These are phyloP conservation scores for Fusarium camptoceras DNA, from an alignment of 2,329 filamentous ascomycete species.

Conservation along the genomic window DNA sequence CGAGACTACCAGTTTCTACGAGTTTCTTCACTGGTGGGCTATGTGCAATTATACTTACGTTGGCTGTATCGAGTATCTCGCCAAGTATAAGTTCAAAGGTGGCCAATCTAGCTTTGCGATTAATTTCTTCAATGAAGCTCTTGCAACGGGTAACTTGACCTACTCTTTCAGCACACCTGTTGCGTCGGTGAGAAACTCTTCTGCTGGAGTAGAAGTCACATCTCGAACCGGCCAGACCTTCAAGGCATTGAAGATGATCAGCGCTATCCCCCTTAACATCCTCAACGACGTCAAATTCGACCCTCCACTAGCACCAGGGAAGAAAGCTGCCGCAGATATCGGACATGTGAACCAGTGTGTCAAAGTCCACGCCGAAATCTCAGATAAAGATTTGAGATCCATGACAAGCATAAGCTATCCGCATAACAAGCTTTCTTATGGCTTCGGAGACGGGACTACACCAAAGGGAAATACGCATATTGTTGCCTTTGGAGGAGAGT, in stretches of 20 bases:
- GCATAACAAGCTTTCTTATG: conserved; percentile 56
- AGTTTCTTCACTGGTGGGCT: conserved; percentile 63
- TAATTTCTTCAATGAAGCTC: conserved; percentile 58
- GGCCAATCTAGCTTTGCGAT: conserved; percentile 61
- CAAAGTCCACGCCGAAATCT: conserved; percentile 61
- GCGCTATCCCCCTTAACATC: conserved; percentile 59
- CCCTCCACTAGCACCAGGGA: conserved; percentile 53
- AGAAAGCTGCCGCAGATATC: conserved; percentile 51
- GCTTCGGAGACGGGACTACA: conserved; percentile 58
- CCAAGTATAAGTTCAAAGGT: conserved; percentile 56
- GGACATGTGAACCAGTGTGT: conserved; percentile 60
- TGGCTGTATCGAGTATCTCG: conserved; percentile 54
- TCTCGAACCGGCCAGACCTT: conserved; percentile 49
- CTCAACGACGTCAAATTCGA: conserved; percentile 55
- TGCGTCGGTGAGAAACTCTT: conserved; percentile 47
- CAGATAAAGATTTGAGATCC: conserved; percentile 55
- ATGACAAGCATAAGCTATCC: conserved; percentile 59
- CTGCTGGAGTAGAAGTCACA: conserved; percentile 49
- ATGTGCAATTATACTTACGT: conserved; percentile 56
- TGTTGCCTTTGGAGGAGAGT: conserved; percentile 57
- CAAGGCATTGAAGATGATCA: conserved; percentile 51
- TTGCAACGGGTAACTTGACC: conserved; percentile 52
- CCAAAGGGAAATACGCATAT: conserved; percentile 60
- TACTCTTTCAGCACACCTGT: conserved; percentile 58
- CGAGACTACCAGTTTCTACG: conserved; percentile 58